Percentiles rank a stretch among this genome's conserved stretches.
Conservation (phyloP, 2,329 filamentous ascomycete species). For the Cercospora zeae-maydis region DNA sequence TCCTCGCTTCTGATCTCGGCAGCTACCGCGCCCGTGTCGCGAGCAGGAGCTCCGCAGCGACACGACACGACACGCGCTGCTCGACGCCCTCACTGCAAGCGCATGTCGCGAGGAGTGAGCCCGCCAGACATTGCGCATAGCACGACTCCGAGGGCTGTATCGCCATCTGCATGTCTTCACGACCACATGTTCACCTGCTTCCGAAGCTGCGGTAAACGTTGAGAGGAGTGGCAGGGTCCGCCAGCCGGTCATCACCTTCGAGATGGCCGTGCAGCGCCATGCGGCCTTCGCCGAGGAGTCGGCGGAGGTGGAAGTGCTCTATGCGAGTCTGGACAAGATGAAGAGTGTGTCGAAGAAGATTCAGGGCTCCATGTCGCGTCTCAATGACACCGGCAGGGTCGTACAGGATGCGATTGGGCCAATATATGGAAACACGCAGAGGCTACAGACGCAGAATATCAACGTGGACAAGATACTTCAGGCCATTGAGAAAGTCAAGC, state of each 20-base stretch:
- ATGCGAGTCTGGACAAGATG: constrained; percentile 80
- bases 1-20: neutral
- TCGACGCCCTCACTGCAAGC: neutral
- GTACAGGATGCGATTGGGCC: constrained; percentile 90
- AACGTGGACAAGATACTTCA: constrained; percentile 85
- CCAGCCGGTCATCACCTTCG: constrained; percentile 10
- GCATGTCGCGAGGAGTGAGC: neutral
- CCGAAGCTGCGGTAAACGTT: neutral
- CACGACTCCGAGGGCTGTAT: neutral
- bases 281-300: constrained; percentile 62
- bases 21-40: neutral
- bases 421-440: constrained; percentile 87
- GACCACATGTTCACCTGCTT: neutral
- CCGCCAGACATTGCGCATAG: neutral
- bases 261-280: constrained; percentile 55
- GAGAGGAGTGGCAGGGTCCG: neutral
- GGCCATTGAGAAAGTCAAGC: constrained; percentile 82
- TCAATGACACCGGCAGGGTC: constrained; percentile 84
- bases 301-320: constrained; percentile 64
- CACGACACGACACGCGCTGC: neutral
- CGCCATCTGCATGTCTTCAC: neutral
- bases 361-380: constrained; percentile 74
- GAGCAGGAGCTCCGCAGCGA: neutral
- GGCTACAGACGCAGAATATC: constrained; percentile 77
- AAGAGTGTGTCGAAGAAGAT: constrained; percentile 93